Conservation (phyloP, 441 rosid species). For the Populus hybrid region DNA sequence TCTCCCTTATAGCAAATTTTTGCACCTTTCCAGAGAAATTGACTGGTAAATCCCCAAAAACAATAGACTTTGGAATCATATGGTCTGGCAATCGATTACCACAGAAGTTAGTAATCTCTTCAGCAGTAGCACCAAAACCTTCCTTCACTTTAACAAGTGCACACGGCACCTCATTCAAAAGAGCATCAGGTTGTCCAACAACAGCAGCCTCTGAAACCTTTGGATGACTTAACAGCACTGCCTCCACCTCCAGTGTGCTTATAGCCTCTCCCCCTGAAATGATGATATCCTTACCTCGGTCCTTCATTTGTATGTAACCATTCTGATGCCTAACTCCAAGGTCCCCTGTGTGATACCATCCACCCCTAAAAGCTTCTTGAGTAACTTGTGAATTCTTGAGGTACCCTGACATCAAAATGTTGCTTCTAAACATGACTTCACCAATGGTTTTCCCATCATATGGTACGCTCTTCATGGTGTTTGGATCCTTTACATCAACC, state of each 20-base stretch:
- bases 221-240: constrained; percentile 36
- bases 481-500: constrained; percentile 49
- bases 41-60: constrained; percentile 44
- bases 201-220: constrained; percentile 46
- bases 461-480: constrained; percentile 42
- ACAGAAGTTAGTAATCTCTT: constrained; percentile 44
- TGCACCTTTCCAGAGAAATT: constrained; percentile 57
- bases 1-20: constrained; percentile 41
- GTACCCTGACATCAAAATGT: constrained; percentile 52
- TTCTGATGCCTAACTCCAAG: constrained; percentile 37
- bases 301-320: constrained; percentile 48
- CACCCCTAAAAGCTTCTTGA: constrained; percentile 35
- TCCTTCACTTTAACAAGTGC: constrained; percentile 54
- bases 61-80: constrained; percentile 38
- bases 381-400: constrained; percentile 32
- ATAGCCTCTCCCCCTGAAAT: constrained; percentile 23
- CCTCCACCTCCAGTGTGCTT: constrained; percentile 53
- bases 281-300: constrained; percentile 43
- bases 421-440: constrained; percentile 53
- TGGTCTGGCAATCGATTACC: constrained; percentile 21
- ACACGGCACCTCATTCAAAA: constrained; percentile 30
- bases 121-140: constrained; percentile 22
- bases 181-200: constrained; percentile 33
- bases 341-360: constrained; percentile 64
- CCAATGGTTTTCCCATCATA: constrained; percentile 45